These are phyloP conservation scores for Populus trichocarpa DNA, from an alignment of 441 rosid genomes.

Conservation along the genomic window DNA sequence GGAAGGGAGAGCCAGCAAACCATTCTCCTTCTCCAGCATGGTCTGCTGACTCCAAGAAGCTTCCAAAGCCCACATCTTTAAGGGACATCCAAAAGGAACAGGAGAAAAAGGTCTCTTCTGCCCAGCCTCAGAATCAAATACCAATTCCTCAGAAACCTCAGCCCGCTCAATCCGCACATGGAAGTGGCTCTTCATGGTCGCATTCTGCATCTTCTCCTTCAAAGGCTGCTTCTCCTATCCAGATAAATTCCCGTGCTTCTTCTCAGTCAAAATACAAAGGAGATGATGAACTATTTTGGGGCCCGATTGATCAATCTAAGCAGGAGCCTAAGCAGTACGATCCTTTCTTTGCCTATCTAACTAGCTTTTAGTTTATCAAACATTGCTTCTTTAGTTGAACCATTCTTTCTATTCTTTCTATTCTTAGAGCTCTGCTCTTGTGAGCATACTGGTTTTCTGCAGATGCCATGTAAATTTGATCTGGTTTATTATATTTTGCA, in stretches of 20 bases:
- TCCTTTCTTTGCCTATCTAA: slow-evolving; percentile 11
- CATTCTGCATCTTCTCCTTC: slow-evolving; percentile 58
- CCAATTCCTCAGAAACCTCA: slow-evolving; percentile 54
- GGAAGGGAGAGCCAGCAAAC: slow-evolving; percentile 69
- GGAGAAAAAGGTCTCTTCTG: slow-evolving; percentile 56
- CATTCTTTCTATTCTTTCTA: background rate
- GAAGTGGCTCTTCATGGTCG: slow-evolving; percentile 53
- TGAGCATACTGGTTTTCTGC: background rate
- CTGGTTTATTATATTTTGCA: background rate
- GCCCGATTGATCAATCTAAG: slow-evolving; percentile 78
- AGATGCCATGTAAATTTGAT: background rate
- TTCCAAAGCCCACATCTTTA: slow-evolving; percentile 64
- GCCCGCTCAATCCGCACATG: slow-evolving; percentile 43
- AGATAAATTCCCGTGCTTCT: slow-evolving; percentile 50
- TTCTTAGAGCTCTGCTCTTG: background rate
- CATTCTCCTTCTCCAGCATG: slow-evolving; percentile 70
- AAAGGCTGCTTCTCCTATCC: slow-evolving; percentile 58
- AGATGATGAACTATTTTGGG: slow-evolving; percentile 96
- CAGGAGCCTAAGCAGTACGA: slow-evolving; percentile 46
- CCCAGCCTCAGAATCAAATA: slow-evolving; percentile 47
- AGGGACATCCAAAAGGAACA: slow-evolving; percentile 95
- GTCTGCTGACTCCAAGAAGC: slow-evolving; percentile 73
- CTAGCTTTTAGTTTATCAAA: background rate
- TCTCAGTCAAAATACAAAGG: slow-evolving; percentile 60
- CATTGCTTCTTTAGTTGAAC: background rate